A percentile compares a stretch with the other conserved stretches of the same genome.
These are phyloP conservation scores for Endoconidiophora polonica DNA, from an alignment of 2,329 filamentous ascomycete genomes.

Conservation along the genomic window DNA sequence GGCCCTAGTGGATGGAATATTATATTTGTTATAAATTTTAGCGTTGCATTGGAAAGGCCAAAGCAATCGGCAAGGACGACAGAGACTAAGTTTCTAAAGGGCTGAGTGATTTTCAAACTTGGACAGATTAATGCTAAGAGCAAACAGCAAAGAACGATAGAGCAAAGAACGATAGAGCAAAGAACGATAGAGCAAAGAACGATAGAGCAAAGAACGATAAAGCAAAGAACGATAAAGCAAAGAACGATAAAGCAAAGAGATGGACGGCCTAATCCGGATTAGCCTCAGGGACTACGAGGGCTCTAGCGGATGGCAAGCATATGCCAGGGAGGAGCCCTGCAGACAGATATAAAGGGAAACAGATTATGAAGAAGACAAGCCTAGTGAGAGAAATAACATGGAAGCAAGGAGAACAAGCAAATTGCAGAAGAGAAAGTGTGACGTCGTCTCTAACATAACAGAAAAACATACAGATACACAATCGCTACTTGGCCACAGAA, in stretches of 20 bases:
- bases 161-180: neutral
- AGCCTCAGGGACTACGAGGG: slow-evolving; percentile 4
- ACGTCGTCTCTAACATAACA: no score
- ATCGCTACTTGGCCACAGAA: no score
- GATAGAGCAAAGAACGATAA: neutral
- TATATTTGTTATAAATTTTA: no score
- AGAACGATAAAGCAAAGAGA: no score
- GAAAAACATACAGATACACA: no score
- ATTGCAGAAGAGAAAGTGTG: no score
- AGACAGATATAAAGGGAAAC: neutral
- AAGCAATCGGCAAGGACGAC: neutral
- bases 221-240: no score
- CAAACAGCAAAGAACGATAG: neutral
- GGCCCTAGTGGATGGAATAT: no score
- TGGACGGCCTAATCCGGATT: slow-evolving; percentile 1
- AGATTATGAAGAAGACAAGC: neutral
- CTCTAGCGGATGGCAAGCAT: neutral
- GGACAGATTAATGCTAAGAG: neutral
- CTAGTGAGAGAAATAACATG: neutral
- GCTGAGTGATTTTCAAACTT: no score
- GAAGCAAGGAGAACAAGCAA: neutral
- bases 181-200: neutral
- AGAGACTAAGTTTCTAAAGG: no score
- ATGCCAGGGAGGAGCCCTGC: neutral
- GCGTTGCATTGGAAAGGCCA: neutral